phyloP scores from a whole-genome alignment of 176 grass and related monocot species.

The bread wheat (Triticum aestivum) region DNA sequence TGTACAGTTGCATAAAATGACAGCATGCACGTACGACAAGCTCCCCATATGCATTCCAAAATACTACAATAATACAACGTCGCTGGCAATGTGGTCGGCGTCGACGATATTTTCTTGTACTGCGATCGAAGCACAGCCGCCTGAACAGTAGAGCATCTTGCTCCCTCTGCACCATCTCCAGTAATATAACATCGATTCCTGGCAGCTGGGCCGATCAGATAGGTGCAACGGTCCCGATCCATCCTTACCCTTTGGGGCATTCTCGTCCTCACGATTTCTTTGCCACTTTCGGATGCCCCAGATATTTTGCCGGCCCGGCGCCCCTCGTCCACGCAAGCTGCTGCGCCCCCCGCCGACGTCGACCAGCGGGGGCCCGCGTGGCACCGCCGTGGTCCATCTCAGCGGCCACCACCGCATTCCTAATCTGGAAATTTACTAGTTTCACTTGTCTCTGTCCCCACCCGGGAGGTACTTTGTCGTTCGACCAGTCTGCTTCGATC shows the following conservation, averaged over 20 bases:
- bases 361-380: background rate
- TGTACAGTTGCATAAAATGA: background rate
- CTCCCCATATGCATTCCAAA: too few relatives aligned
- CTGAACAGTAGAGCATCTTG: too few relatives aligned
- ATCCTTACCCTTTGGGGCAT: background rate
- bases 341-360: background rate
- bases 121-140: too few relatives aligned
- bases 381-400: background rate
- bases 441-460: background rate
- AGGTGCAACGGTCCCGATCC: background rate
- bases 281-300: background rate
- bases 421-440: background rate
- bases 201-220: background rate
- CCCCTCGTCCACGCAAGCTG: background rate
- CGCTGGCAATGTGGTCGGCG: too few relatives aligned
- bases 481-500: background rate
- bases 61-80: too few relatives aligned
- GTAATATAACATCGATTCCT: background rate
- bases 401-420: background rate
- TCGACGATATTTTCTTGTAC: too few relatives aligned
- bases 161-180: background rate
- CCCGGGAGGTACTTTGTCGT: background rate
- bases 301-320: background rate
- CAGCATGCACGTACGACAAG: background rate
- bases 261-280: background rate